A percentile compares a stretch with the other conserved stretches of the same genome.
Conservation (phyloP, 2,329 filamentous ascomycete species). For the Capronia coronata region DNA sequence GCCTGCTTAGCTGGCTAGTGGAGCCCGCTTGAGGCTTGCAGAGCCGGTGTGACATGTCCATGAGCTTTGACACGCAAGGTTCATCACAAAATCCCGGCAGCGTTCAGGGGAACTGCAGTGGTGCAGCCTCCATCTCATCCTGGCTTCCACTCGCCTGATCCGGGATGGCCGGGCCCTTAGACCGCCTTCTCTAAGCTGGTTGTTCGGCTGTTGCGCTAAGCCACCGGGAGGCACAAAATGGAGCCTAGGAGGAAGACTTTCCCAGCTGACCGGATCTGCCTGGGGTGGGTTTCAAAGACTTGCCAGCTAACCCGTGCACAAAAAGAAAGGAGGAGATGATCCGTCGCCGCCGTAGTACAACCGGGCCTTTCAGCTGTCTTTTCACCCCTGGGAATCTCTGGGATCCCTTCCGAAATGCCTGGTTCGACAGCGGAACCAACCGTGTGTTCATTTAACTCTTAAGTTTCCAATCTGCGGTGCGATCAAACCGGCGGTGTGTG, state of each 20-base stretch:
- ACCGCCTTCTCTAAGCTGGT: slow-evolving; percentile 1
- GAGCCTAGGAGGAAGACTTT: slow-evolving; percentile 7
- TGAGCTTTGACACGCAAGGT: slow-evolving; percentile 10
- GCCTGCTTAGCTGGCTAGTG: slow-evolving; percentile 6
- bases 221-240: slow-evolving; percentile 11
- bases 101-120: slow-evolving; percentile 5
- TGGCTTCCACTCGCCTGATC: slow-evolving; percentile 18
- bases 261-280: slow-evolving; percentile 25
- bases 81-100: neutral
- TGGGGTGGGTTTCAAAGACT: slow-evolving; percentile 8
- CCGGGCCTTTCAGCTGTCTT: neutral
- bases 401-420: neutral
- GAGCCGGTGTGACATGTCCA: slow-evolving; percentile 6
- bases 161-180: slow-evolving; percentile 5
- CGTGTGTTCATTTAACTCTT: neutral
- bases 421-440: neutral
- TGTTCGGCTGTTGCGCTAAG: slow-evolving; percentile 15
- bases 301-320: neutral
- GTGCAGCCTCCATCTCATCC: neutral
- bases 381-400: neutral
- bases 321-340: neutral
- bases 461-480: neutral
- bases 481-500: neutral
- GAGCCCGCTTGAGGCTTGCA: slow-evolving; percentile 17
- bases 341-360: neutral